Evolutionary conservation across 257 asterid species (phyloP), one percentile per base, ranked within the genome.

Genomic region (Penstemon davidsonii): DNA sequence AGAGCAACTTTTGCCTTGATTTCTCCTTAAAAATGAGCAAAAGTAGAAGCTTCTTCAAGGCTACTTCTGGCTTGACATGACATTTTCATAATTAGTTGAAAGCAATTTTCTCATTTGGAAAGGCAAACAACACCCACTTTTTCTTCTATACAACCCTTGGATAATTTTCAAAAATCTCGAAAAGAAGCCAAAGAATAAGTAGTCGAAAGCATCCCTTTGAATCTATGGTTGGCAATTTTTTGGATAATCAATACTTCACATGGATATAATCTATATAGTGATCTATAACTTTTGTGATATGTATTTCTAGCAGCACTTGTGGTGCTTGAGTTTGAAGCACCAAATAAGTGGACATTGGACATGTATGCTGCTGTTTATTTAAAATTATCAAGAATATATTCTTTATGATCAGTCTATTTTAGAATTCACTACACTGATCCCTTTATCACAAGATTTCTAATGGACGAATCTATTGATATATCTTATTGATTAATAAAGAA

Each of bases 291-390:
- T 44, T 3, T 39, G 41, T 38, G 37, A 39, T 53, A 56, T 15
- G 18, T 9, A 3, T 55, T 55, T 67, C 38, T 67, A 25, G 63
- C 38, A 6, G 5, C 61, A 43, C 44, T 66, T 37, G 11, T 6
- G 10, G 63, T 38, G 62, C 77, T 56, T 65, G 12, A 49, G 37
- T 62, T 55, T 40, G 13, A 57, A 49, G 52, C 37, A 15, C 9
- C 54, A 10, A 43, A 44, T 45, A 11, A 55, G 64, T 56, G 64
- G 55, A 25, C 33, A 25, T 40, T 60, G 46, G n/a, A 39, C 39
- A 56, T 56, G 2, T 25, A 68, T 67, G 41, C 37, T 67, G 51
- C 44, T 44, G 44, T 62, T 25, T 44, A 9, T 62, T 5, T 8
- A 18, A 15, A 44, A 62, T 38, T 41, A 25, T 42, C 6, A 54